phyloP scores from a whole-genome alignment of 2,329 filamentous ascomycete genomes.

The Coniochaeta prunicola region DNA sequence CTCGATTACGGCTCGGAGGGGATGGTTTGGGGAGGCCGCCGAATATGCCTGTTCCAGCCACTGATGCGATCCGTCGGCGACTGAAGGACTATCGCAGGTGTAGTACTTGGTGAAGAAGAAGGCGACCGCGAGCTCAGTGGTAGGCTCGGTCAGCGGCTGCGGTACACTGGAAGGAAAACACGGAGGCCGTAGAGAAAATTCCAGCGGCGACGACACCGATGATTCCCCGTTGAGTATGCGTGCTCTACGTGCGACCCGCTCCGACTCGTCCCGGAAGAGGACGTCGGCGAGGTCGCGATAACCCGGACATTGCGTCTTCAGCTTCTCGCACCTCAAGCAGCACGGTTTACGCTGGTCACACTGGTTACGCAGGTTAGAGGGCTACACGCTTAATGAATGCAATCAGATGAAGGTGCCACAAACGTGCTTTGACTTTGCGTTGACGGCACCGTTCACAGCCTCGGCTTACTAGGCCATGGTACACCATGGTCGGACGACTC shows the following conservation, averaged over 20 bases:
- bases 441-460: conserved; percentile 19
- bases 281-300: conserved; percentile 16
- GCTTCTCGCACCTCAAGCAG: conserved; percentile 17
- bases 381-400: neutral
- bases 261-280: conserved; percentile 18
- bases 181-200: neutral
- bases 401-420: neutral
- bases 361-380: conserved; percentile 4
- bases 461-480: conserved; percentile 15
- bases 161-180: neutral
- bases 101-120: conserved; percentile 19
- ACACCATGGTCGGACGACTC: conserved; percentile 11
- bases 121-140: conserved; percentile 9
- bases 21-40: neutral
- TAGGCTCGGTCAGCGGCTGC: conserved; percentile 5
- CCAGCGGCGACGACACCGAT: neutral
- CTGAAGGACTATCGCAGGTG: conserved; percentile 10
- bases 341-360: conserved; percentile 17
- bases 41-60: conserved; percentile 13
- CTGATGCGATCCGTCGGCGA: conserved; percentile 9
- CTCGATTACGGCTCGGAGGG: conserved; percentile 14
- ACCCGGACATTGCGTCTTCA: conserved; percentile 14
- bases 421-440: conserved; percentile 17
- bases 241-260: conserved; percentile 11
- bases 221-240: neutral